Base-by-base conservation (phyloP, 139 green algal species). In the Penium margaritaceum region DNA sequence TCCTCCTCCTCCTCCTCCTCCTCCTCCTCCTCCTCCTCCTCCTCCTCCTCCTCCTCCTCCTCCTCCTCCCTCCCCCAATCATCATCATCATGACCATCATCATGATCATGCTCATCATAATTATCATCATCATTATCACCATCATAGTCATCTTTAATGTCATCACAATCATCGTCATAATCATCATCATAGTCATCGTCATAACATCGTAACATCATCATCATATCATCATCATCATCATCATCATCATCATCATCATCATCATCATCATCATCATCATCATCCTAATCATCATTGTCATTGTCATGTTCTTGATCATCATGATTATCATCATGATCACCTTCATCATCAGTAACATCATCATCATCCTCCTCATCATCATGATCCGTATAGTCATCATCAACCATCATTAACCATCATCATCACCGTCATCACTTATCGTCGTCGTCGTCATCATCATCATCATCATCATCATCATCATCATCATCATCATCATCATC, bases 401-500 rank as follows among this genome's bases (percentile, higher is more conserved):
- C n/a, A n/a, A n/a, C n/a, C n/a, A n/a, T n/a, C n/a, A n/a, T n/a
- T n/a, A n/a, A 57, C 21, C 46, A 57, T 57, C 19, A 57, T 57
- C 21, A 57, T 57, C 46, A 57, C 19, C 46, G 21, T n/a, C 46
- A 57, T 57, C 46, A 57, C 21, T 21, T n/a, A n/a, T 21, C 19
- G 19, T 57, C 19, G 21, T 21, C 21, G 21, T n/a, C 21, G 46
- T 19, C 21, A n/a, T 57, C 21, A n/a, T n/a, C 21, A n/a, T 57
- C 21, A 57, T 57, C 46, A 57, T 21, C 46, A 57, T 57, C 21
- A 21, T 57, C 46, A 57, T 57, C 46, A 57, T 57, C 46, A 21
- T 57, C 46, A 57, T 57, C 46, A 57, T 57, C 46, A 57, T 57
- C 46, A 57, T 57, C 46, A n/a, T 57, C 46, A 57, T 57, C 46